A percentile compares a stretch with the other conserved stretches of the same genome.
phyloP scores from a whole-genome alignment of 75 land plant species.

The Cryptomeria japonica region DNA sequence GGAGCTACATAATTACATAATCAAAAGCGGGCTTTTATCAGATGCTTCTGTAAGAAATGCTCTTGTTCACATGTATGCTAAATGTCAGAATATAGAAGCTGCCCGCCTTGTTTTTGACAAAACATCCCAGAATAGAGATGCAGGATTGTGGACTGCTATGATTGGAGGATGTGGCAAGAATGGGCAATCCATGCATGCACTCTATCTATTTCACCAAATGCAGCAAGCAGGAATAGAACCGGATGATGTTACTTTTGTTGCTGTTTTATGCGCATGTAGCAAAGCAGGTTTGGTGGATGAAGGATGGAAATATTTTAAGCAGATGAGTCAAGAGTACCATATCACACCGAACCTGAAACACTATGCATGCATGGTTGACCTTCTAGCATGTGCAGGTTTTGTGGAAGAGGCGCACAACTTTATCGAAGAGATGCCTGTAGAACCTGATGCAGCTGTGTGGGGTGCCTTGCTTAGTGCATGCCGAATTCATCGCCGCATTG shows the following conservation, averaged over 20 bases:
- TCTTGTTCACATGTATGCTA: constrained; percentile 62
- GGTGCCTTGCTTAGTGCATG: constrained; percentile 73
- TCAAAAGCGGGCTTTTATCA: constrained; percentile 37
- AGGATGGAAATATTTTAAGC: constrained; percentile 52
- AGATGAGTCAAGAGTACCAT: constrained; percentile 35
- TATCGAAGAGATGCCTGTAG: constrained; percentile 57
- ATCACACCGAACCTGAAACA: constrained; percentile 71
- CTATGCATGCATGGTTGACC: constrained; percentile 73
- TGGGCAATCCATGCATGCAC: constrained; percentile 51
- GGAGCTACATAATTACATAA: constrained; percentile 65
- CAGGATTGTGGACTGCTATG: constrained; percentile 70
- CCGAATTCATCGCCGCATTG: constrained; percentile 47
- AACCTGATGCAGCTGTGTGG: constrained; percentile 77
- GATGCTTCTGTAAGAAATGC: constrained; percentile 53
- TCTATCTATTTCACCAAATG: constrained; percentile 49
- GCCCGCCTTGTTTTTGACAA: constrained; percentile 50
- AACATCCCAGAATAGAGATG: constrained; percentile 28
- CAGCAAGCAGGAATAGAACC: constrained; percentile 43
- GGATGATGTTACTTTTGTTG: constrained; percentile 60
- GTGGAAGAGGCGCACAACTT: constrained; percentile 58
- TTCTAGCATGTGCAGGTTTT: constrained; percentile 69
- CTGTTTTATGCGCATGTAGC: constrained; percentile 70
- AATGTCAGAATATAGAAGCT: constrained; percentile 47
- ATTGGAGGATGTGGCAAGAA: constrained; percentile 53
- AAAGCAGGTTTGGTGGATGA: constrained; percentile 61